Evolutionary conservation across 2,329 filamentous ascomycete species (phyloP).

Genomic region (Fusarium chuoi): DNA sequence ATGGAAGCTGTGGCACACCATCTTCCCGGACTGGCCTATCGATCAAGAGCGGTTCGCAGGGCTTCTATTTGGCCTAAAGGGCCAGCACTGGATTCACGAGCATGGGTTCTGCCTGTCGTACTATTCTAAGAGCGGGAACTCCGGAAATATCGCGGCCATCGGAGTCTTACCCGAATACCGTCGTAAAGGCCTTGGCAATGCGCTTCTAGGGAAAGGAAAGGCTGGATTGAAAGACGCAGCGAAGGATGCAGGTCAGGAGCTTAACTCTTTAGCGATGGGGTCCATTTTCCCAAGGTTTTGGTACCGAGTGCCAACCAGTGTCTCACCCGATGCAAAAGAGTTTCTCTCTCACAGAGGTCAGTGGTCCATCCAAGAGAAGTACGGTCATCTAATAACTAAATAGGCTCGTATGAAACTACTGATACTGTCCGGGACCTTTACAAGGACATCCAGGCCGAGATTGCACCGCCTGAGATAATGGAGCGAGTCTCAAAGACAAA

Average conservation of each 20-base stretch:
- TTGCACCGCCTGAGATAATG: constrained; percentile 28
- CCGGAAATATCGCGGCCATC: constrained; percentile 30
- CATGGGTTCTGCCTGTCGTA: constrained; percentile 34
- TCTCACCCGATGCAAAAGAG: constrained; percentile 13
- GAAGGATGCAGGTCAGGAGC: background rate
- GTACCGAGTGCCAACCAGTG: constrained; percentile 26
- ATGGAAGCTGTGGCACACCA: constrained; percentile 34
- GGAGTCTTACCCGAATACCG: constrained; percentile 34
- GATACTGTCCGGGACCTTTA: background rate
- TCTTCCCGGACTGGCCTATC: constrained; percentile 39
- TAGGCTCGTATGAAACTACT: accelerated
- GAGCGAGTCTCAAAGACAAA: constrained; percentile 32
- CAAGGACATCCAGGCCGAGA: constrained; percentile 18
- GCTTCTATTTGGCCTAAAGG: background rate
- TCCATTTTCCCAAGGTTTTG: constrained; percentile 38
- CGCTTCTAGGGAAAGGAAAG: constrained; percentile 22
- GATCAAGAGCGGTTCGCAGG: constrained; percentile 3
- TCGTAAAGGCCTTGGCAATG: constrained; percentile 30
- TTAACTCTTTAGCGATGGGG: constrained; percentile 32
- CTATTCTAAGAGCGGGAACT: background rate
- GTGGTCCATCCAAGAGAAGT: accelerated
- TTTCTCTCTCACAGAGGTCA: constrained; percentile 36
- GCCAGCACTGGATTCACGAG: constrained; percentile 29
- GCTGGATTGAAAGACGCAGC: background rate
- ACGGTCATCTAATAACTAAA: accelerated